Conservation (phyloP, 192 early-diverging fungal species). For the Coemansia sp. region DNA sequence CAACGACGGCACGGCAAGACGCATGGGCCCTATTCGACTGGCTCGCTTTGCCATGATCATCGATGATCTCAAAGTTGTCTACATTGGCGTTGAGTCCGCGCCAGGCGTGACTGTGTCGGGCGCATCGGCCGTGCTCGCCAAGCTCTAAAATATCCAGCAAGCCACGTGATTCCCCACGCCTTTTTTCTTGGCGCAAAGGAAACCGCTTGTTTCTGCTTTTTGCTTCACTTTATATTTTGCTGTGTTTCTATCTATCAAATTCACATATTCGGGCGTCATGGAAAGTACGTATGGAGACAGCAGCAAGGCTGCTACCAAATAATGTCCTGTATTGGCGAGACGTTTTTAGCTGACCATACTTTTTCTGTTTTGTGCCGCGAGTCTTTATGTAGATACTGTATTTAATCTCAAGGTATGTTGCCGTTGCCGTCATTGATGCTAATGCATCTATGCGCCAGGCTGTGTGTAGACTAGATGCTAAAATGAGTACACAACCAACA, state of each 20-base stretch:
- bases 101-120: slow-evolving; percentile 60
- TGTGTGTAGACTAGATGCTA: background rate
- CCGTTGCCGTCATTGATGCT: background rate
- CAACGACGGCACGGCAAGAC: slow-evolving; percentile 58
- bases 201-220: background rate
- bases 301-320: background rate
- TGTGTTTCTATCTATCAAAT: background rate
- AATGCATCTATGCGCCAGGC: background rate
- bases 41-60: slow-evolving; percentile 72
- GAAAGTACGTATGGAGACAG: slow-evolving; percentile 31
- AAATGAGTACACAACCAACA: background rate
- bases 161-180: slow-evolving; percentile 5
- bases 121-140: slow-evolving; percentile 61
- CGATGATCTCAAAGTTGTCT: slow-evolving; percentile 70
- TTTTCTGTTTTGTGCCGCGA: background rate
- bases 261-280: slow-evolving; percentile 14
- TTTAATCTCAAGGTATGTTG: slow-evolving; percentile 34
- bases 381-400: slow-evolving; percentile 24
- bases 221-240: slow-evolving; percentile 4
- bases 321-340: background rate
- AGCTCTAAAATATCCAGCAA: slow-evolving; percentile 33
- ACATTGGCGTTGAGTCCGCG: slow-evolving; percentile 69
- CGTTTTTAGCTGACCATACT: background rate
- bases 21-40: slow-evolving; percentile 67
- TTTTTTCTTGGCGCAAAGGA: background rate